Conservation (phyloP, 352 stramenopile species). For the Phytophthora chlamydospora region DNA sequence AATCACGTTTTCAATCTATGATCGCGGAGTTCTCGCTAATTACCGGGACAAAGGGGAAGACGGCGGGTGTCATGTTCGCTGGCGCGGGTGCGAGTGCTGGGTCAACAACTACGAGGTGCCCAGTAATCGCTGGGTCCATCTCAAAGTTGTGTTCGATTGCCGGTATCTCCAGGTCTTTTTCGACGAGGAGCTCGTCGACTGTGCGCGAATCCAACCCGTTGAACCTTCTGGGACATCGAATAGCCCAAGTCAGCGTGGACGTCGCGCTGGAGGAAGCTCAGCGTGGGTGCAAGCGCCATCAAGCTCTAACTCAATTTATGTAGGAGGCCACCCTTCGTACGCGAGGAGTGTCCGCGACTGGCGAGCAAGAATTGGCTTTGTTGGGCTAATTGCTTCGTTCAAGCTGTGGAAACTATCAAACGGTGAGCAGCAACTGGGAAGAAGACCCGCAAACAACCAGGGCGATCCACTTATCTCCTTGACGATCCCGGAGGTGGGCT, state of each 20-base stretch:
- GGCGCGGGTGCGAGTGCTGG: slow-evolving; percentile 50
- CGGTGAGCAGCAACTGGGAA: neutral
- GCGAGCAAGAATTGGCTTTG: slow-evolving; percentile 54
- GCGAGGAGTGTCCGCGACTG: slow-evolving; percentile 54
- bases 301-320: slow-evolving; percentile 50
- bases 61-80: slow-evolving; percentile 55
- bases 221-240: neutral
- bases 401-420: slow-evolving; percentile 27
- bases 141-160: slow-evolving; percentile 56
- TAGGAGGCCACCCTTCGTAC: slow-evolving; percentile 60
- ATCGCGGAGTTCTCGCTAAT: slow-evolving; percentile 41
- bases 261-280: slow-evolving; percentile 17
- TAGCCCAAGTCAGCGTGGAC: slow-evolving; percentile 3
- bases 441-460: neutral
- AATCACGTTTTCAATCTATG: slow-evolving; percentile 55
- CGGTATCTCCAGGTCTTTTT: slow-evolving; percentile 55
- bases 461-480: slow-evolving; percentile 24
- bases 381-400: slow-evolving; percentile 51
- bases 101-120: slow-evolving; percentile 56
- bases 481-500: slow-evolving; percentile 33
- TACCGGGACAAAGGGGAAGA: slow-evolving; percentile 19
- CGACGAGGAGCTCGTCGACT: slow-evolving; percentile 53
- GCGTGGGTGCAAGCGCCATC: slow-evolving; percentile 32
- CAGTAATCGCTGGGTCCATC: slow-evolving; percentile 54
- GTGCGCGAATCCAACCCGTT: slow-evolving; percentile 33